Evolutionary conservation across 768 basidiomycete genomes (phyloP).

Genomic region (Russula griseocarnosa): DNA sequence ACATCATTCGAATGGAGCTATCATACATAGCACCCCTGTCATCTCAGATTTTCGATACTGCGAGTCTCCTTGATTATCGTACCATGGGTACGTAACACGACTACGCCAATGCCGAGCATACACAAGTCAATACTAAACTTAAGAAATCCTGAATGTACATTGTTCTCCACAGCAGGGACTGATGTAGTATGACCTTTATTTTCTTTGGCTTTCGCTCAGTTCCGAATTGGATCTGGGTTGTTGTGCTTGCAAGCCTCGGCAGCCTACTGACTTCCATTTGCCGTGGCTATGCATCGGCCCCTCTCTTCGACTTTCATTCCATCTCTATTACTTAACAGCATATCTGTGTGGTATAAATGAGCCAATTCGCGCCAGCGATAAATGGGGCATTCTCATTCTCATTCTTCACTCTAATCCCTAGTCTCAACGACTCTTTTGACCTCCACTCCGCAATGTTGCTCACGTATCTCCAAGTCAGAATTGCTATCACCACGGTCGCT

Average conservation of each 20-base stretch:
- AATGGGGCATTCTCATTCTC: neutral
- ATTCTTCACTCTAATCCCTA: neutral
- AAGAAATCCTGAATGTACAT: neutral
- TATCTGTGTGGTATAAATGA: conserved; percentile 5
- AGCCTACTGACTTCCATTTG: neutral
- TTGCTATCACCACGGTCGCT: conserved; percentile 18
- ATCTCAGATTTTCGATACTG: neutral
- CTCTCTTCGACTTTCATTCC: conserved; percentile 7
- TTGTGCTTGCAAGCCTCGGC: neutral
- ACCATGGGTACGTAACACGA: too few relatives aligned
- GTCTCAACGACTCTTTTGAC: neutral
- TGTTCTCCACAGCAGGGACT: neutral
- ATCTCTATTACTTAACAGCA: neutral
- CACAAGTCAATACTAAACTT: too few relatives aligned
- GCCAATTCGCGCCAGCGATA: neutral
- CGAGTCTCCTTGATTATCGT: too few relatives aligned
- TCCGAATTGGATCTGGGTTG: neutral
- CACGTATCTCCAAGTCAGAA: conserved; percentile 19
- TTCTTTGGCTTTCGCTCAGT: neutral
- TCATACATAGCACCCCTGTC: neutral
- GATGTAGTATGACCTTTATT: neutral
- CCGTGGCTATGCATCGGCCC: neutral
- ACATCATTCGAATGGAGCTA: neutral
- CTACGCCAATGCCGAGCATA: too few relatives aligned
- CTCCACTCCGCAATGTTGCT: conserved; percentile 27